Conservation (phyloP, 805 yeast species). For the Ogataea ganodermae region DNA sequence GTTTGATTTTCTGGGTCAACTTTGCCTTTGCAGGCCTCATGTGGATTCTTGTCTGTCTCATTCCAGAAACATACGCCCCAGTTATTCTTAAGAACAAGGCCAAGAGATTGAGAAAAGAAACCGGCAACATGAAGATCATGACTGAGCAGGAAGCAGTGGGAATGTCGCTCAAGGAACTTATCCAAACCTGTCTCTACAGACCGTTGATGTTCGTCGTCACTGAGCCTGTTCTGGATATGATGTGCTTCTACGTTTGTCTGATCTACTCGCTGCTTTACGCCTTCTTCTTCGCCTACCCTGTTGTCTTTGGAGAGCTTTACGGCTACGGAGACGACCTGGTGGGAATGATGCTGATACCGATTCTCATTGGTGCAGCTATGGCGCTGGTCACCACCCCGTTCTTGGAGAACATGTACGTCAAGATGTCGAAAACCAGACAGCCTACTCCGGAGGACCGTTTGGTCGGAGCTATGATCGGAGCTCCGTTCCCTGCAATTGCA, state of each 20-base stretch:
- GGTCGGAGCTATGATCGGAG: conserved; percentile 78
- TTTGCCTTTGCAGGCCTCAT: conserved; percentile 88
- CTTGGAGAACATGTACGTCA: conserved; percentile 62
- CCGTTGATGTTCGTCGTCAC: conserved; percentile 77
- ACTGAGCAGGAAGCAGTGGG: conserved; percentile 91
- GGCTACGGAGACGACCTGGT: conserved; percentile 75
- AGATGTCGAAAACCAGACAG: conserved; percentile 50
- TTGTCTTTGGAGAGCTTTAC: conserved; percentile 75
- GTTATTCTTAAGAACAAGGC: conserved; percentile 73
- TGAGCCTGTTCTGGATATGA: conserved; percentile 82
- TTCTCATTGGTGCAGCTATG: conserved; percentile 78
- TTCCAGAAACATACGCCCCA: conserved; percentile 94
- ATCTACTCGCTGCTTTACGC: conserved; percentile 91
- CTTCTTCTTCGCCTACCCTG: conserved; percentile 94
- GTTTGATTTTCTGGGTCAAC: conserved; percentile 83
- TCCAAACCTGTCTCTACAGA: conserved; percentile 71
- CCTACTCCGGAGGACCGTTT: conserved; percentile 82
- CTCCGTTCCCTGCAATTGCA: conserved; percentile 81
- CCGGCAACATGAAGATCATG: conserved; percentile 83
- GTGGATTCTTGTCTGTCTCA: conserved; percentile 62
- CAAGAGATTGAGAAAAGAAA: conserved; percentile 64
- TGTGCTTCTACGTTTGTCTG: conserved; percentile 84
- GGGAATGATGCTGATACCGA: conserved; percentile 89
- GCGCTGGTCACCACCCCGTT: conserved; percentile 77
- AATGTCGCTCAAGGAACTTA: conserved; percentile 64